Evolutionary conservation across 1,284 basidiomycete genomes (phyloP), one percentile per base, ranked within the genome.

Genomic region (Tetrapyrgos nigripes): DNA sequence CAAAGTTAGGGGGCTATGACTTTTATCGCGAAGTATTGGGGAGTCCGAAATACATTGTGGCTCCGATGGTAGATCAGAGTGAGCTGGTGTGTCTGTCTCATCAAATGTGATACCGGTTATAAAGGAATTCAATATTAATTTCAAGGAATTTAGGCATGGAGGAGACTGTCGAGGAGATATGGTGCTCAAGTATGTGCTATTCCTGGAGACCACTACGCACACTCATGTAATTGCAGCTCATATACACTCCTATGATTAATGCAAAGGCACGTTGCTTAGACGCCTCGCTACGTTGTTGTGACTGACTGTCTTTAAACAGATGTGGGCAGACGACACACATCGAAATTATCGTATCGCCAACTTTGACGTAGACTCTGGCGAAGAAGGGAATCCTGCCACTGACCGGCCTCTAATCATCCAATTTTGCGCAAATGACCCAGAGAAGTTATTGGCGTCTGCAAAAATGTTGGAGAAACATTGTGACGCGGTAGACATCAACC

Each of bases 211-310:
- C 40, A 28, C 26, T 27, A 21, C 23, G 40, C 40, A 31, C 33
- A 51, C 56, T 23, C 11, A 27, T 28, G 19, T 29, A 28, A 47
- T 17, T 45, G 5, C 57, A 96, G 82, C 82, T 98, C 5, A 84
- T 88, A 10, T 99, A 98, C 72, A 96, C 96, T 1, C 97, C 97
- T 4, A 99, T 99, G 97, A 98, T 99, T 70, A 95, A 97, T 67
- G 93, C 96, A 53, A 94, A 92, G 75, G 89, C 89, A 54, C 24
- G 70, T 56, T 23, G 51, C n/a, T 23, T 40, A 45, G n/a, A 37
- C 46, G 57, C 21, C 52, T 43, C 10, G 17, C 23, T 13, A 33
- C 24, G 54, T 51, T 47, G 28, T 52, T 50, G 45, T 27, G 46
- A 37, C 35, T 55, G 2, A 29, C 14, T 54, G 51, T 45, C 23